These are phyloP conservation scores for Blumeria hordei DNA, from an alignment of 2,329 filamentous ascomycete genomes.

Conservation along the genomic window DNA sequence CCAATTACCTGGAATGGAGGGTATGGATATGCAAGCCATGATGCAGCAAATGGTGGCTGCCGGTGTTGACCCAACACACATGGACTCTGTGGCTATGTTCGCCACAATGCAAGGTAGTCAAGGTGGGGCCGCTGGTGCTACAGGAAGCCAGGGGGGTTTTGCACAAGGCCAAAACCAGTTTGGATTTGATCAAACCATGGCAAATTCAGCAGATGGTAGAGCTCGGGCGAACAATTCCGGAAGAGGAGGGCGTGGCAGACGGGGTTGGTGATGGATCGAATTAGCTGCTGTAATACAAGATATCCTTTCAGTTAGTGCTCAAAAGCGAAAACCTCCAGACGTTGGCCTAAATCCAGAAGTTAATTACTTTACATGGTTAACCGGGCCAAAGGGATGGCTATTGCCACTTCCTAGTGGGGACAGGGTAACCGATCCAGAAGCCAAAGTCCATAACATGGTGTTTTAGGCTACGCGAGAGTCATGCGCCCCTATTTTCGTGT, in stretches of 20 bases:
- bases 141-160: constrained; percentile 26
- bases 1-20: constrained; percentile 32
- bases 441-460: no score
- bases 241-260: constrained; percentile 12
- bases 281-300: not conserved
- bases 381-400: no score
- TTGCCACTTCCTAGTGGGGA: no score
- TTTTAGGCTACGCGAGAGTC: no score
- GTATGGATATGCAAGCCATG: constrained; percentile 45
- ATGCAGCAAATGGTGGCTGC: constrained; percentile 46
- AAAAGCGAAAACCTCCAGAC: not conserved
- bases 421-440: no score
- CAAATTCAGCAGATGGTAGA: constrained; percentile 7
- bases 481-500: no score
- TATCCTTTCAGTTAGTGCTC: not conserved
- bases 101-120: constrained; percentile 27
- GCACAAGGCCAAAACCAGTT: constrained; percentile 14
- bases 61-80: constrained; percentile 40
- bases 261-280: constrained; percentile 5
- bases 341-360: not conserved
- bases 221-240: constrained; percentile 15
- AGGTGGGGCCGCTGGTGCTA: constrained; percentile 18
- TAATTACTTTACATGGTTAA: no score
- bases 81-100: constrained; percentile 40
- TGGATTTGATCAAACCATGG: constrained; percentile 14